A percentile compares a stretch with the other conserved stretches of the same genome.
These are phyloP conservation scores for Rhizoclosmatium globosum DNA, from an alignment of 192 early-diverging fungal species.

Conservation along the genomic window DNA sequence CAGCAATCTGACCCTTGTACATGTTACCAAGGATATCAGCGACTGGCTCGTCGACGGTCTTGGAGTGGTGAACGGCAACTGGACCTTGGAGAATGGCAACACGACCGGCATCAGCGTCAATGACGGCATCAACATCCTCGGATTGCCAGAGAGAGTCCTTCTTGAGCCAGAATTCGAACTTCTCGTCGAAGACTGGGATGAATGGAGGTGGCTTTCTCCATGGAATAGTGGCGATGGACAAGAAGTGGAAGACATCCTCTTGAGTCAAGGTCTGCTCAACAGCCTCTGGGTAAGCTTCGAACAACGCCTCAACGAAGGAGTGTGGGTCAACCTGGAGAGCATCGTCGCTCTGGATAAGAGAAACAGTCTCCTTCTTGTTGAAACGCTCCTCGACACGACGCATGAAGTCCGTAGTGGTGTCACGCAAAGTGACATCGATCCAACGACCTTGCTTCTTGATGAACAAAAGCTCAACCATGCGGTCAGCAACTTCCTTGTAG, in stretches of 20 bases:
- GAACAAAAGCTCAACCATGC: conserved; percentile 85
- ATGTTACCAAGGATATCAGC: conserved; percentile 88
- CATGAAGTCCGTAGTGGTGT: conserved; percentile 81
- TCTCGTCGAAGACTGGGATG: conserved; percentile 84
- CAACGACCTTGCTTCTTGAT: conserved; percentile 75
- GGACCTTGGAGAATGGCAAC: conserved; percentile 91
- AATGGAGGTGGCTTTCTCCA: conserved; percentile 91
- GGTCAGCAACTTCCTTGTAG: conserved; percentile 84
- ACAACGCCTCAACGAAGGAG: conserved; percentile 72
- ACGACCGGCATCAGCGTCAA: conserved; percentile 84
- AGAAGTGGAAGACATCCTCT: conserved; percentile 86
- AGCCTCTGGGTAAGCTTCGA: conserved; percentile 74
- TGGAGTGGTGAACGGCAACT: conserved; percentile 78
- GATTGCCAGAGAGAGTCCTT: conserved; percentile 93
- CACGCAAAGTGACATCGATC: conserved; percentile 77
- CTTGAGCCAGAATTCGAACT: conserved; percentile 90
- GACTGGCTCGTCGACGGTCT: conserved; percentile 82
- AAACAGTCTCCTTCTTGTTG: conserved; percentile 59
- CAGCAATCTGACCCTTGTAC: conserved; percentile 79
- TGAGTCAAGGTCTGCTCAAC: conserved; percentile 78
- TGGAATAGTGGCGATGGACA: conserved; percentile 75
- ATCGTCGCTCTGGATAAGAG: conserved; percentile 69
- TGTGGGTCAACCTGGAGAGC: conserved; percentile 68
- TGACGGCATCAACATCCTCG: conserved; percentile 84
- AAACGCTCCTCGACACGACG: conserved; percentile 91